phyloP scores from a whole-genome alignment of 2,329 filamentous ascomycete species.

The Sphaerulina populicola region DNA sequence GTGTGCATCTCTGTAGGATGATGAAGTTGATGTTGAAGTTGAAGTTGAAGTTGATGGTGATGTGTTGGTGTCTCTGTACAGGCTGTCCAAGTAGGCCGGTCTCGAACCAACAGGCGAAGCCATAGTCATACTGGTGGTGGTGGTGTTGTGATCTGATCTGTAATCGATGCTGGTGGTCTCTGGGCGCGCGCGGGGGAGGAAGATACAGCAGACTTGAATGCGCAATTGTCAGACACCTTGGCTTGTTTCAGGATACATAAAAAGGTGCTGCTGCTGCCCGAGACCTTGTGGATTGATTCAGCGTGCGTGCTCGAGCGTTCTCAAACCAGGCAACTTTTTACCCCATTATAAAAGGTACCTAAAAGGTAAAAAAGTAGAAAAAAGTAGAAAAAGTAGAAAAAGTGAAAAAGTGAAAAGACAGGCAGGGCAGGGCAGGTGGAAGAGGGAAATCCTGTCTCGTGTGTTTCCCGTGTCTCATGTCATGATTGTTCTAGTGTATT shows the following conservation, averaged over 20 bases:
- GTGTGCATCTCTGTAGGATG: slow-evolving; percentile 8
- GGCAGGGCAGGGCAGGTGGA: too few relatives aligned
- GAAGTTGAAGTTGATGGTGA: neutral
- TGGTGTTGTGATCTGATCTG: neutral
- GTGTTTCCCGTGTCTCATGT: too few relatives aligned
- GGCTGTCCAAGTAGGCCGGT: slow-evolving; percentile 29
- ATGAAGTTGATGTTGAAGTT: too few relatives aligned
- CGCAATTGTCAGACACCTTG: slow-evolving; percentile 4
- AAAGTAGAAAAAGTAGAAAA: too few relatives aligned
- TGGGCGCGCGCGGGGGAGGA: neutral
- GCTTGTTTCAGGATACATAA: slow-evolving; percentile 9
- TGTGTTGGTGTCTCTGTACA: slow-evolving; percentile 21
- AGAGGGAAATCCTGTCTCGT: too few relatives aligned
- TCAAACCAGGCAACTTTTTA: too few relatives aligned
- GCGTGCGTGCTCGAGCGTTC: slow-evolving; percentile 3
- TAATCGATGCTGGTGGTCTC: neutral
- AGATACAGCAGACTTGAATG: slow-evolving; percentile 4
- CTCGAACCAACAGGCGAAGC: slow-evolving; percentile 19
- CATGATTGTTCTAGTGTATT: too few relatives aligned
- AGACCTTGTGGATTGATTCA: slow-evolving; percentile 9
- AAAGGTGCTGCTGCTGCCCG: slow-evolving; percentile 7
- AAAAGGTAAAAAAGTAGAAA: too few relatives aligned
- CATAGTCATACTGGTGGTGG: slow-evolving; percentile 23
- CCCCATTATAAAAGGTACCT: too few relatives aligned
- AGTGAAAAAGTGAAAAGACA: too few relatives aligned